These are phyloP conservation scores for Pichia norvegensis DNA, from an alignment of 1,139 yeast genomes.

Conservation along the genomic window DNA sequence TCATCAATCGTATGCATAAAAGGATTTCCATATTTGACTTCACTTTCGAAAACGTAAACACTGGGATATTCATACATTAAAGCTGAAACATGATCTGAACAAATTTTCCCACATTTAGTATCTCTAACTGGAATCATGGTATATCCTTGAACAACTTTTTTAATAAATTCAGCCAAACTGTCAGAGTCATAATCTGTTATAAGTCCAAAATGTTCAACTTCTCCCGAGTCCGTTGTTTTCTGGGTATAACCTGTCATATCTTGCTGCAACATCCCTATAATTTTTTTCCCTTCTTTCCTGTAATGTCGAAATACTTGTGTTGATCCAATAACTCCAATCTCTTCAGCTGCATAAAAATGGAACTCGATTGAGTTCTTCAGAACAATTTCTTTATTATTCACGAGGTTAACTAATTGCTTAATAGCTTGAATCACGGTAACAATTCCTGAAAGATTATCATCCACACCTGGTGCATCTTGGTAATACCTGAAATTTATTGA, in stretches of 20 bases:
- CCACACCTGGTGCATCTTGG: conserved; percentile 87
- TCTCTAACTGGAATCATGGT: conserved; percentile 63
- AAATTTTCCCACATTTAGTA: conserved; percentile 82
- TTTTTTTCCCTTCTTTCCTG: conserved; percentile 35
- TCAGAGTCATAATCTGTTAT: conserved; percentile 66
- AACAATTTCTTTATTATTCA: neutral
- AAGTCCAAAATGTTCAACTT: conserved; percentile 71
- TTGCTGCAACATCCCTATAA: conserved; percentile 83
- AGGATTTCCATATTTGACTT: conserved; percentile 53
- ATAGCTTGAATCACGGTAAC: conserved; percentile 33
- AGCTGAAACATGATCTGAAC: conserved; percentile 91
- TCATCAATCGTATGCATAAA: conserved; percentile 74
- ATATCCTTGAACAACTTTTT: conserved; percentile 51
- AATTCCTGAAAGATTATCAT: conserved; percentile 88
- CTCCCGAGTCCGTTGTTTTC: conserved; percentile 44
- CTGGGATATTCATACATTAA: conserved; percentile 76
- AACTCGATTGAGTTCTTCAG: conserved; percentile 71
- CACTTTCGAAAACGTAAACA: conserved; percentile 73
- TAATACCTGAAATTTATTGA: conserved; percentile 63
- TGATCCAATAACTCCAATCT: conserved; percentile 86
- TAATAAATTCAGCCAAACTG: conserved; percentile 54
- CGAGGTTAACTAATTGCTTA: conserved; percentile 1
- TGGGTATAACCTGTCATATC: conserved; percentile 89
- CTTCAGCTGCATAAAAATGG: conserved; percentile 94
- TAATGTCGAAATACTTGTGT: conserved; percentile 64